These are phyloP conservation scores for Sporothrix brunneoviolacea DNA, from an alignment of 2,329 filamentous ascomycete species.

Conservation along the genomic window DNA sequence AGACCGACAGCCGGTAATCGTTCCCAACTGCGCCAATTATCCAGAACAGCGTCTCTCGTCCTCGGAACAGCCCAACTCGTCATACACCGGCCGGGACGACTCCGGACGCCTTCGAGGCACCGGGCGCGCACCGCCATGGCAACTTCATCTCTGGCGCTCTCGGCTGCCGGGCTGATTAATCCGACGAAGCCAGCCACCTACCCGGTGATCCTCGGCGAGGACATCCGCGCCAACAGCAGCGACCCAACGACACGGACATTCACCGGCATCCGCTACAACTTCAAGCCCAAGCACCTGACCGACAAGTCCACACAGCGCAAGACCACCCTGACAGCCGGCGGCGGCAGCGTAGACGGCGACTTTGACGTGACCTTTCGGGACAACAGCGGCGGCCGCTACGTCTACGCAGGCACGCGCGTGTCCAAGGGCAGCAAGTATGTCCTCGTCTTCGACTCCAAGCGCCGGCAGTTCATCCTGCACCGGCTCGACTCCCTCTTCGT, in stretches of 20 bases:
- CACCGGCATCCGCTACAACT: slow-evolving; percentile 57
- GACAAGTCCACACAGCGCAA: slow-evolving; percentile 38
- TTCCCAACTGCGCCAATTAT: no score
- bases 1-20: no score
- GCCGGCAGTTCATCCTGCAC: slow-evolving; percentile 75
- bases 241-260: slow-evolving; percentile 47
- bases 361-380: slow-evolving; percentile 52
- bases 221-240: slow-evolving; percentile 44
- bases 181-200: slow-evolving; percentile 55
- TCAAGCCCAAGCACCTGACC: slow-evolving; percentile 50
- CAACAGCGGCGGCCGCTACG: slow-evolving; percentile 46
- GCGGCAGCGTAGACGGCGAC: slow-evolving; percentile 49
- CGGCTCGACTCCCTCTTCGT: slow-evolving; percentile 74
- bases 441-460: slow-evolving; percentile 68
- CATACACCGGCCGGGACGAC: no score
- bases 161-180: slow-evolving; percentile 39
- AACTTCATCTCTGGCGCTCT: slow-evolving; percentile 18
- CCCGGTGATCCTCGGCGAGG: slow-evolving; percentile 57
- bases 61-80: no score
- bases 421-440: slow-evolving; percentile 53
- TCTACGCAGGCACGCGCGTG: slow-evolving; percentile 53
- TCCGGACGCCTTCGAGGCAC: not conserved
- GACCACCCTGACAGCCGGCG: slow-evolving; percentile 34
- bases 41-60: no score
- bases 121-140: slow-evolving; percentile 13